Conservation (phyloP, 257 asterid species). For the Solanum etuberosum region DNA sequence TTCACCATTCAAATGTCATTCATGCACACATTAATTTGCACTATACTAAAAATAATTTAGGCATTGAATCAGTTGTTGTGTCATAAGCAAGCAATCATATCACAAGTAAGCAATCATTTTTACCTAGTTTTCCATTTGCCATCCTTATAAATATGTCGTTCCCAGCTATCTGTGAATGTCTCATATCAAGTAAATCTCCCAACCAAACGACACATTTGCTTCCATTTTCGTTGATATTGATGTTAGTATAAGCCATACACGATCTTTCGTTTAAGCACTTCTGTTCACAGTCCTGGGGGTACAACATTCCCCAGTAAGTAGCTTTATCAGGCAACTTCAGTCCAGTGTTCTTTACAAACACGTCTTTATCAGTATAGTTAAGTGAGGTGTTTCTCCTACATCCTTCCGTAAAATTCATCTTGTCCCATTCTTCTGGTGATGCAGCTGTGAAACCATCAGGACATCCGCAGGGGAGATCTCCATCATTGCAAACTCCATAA, state of each 20-base stretch:
- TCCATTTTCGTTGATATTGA: constrained; percentile 12
- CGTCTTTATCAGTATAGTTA: constrained; percentile 17
- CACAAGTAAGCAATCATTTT: background rate
- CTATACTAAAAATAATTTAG: background rate
- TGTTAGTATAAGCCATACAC: constrained; percentile 27
- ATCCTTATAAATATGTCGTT: constrained; percentile 27
- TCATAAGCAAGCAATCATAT: background rate
- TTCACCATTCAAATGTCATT: background rate
- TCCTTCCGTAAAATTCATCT: constrained; percentile 11
- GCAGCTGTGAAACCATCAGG: constrained; percentile 18
- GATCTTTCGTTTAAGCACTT: constrained; percentile 17
- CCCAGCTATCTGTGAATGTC: constrained; percentile 2
- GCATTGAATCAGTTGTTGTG: background rate
- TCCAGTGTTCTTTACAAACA: constrained; percentile 14
- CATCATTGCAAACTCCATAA: constrained; percentile 14
- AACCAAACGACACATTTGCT: constrained; percentile 25
- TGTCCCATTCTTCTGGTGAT: constrained; percentile 16
- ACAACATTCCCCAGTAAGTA: constrained; percentile 4
- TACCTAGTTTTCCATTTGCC: constrained; percentile 24
- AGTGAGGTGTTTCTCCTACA: constrained; percentile 12
- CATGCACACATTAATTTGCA: background rate
- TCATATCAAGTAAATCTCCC: constrained; percentile 20
- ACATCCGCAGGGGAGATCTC: constrained; percentile 18
- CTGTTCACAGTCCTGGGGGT: constrained; percentile 5
- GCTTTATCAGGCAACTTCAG: constrained; percentile 29